Evolutionary conservation across 2,329 filamentous ascomycete genomes (phyloP), one percentile per base, ranked within the genome.

Genomic region (Beauveria sp.): DNA sequence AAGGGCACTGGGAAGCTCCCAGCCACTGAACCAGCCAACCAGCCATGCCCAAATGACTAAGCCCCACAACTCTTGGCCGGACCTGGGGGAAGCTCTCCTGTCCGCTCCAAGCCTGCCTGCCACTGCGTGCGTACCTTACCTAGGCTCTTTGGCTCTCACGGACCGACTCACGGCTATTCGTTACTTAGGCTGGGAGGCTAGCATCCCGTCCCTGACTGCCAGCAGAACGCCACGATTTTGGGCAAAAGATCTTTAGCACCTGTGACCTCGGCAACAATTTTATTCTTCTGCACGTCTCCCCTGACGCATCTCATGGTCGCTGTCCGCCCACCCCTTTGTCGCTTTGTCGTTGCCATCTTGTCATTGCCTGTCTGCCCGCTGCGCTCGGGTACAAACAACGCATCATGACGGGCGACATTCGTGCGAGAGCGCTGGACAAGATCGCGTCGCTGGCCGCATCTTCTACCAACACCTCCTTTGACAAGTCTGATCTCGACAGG

Each of bases 391-490:
- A 52, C 52, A 38, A 56, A 22, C 26, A 46, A 48, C 9, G 7
- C 49, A 73, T 60, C 63, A 83, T 83, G 75, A 75, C 79, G 65
- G 79, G 80, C 70, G 78, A 84, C 68, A 81, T 88, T 64, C 84
- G 86, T 70, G 83, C 82, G 65, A 80, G 79, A 70, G 86, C 86
- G 66, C 77, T 88, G 62, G 78, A 87, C 73, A 87, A 85, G 75
- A 87, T 88, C 66, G 86, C 86, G 48, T 79, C 80, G 51, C 77
- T 88, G 60, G 87, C 86, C 16, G 83, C 85, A 31, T 76, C 79
- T 48, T 81, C 76, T 70, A 75, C 83, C 20, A 73, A 76, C 50
- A 76, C 79, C 14, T 77, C 82, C 2, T 84, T 84, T 67, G 84
- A 88, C 68, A 79, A 80, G 70, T 85, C 85, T 55, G 86, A 88